Base-by-base conservation (phyloP, 345 rosid genomes). In the Leavenworthia alabamica region DNA sequence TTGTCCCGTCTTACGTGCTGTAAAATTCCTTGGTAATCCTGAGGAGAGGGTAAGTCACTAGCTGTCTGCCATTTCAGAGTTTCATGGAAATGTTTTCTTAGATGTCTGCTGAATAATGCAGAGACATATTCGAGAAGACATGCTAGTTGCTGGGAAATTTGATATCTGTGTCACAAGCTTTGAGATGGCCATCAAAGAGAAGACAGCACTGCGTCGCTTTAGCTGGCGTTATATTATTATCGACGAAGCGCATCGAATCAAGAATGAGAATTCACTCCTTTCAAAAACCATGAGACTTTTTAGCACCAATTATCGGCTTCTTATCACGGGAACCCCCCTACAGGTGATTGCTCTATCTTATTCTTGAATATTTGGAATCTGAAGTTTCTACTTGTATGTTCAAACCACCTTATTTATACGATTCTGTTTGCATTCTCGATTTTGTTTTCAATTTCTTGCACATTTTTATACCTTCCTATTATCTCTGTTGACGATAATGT, bases 181-280 rank as follows among this genome's bases (percentile, higher is more conserved):
- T 79, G 97, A 94, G 78, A 94, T 94, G 99, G 99, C 97, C 62
- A 94, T 94, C 63, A 94, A 94, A 72, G 99, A 94, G 86, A 93
- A 90, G 75, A 23, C 90, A 73, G 66, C 87, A 10, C 67, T 93
- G 68, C 96, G 90, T 33, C 95, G 96, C 37, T 94, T 94, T 72
- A 94, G 95, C 73, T 90, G 99, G 97, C 92, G 99, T 9, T 94
- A 87, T 75, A 90, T 91, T 46, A 86, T 94, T 49, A 94, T 94
- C 46, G 99, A 94, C 67, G 99, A 94, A 76, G 99, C 99, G 13
- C 99, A 94, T 80, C 78, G 99, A 56, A 94, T 90, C 60, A 90
- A 94, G 80, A 94, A 94, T 39, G 99, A 93, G 67, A 93, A 93
- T 61, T 93, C 99, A 44, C 85, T 93, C 33, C 99, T 94, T 54